These are phyloP conservation scores for Elongisporangium anandrum DNA, from an alignment of 352 stramenopile genomes.

Conservation along the genomic window DNA sequence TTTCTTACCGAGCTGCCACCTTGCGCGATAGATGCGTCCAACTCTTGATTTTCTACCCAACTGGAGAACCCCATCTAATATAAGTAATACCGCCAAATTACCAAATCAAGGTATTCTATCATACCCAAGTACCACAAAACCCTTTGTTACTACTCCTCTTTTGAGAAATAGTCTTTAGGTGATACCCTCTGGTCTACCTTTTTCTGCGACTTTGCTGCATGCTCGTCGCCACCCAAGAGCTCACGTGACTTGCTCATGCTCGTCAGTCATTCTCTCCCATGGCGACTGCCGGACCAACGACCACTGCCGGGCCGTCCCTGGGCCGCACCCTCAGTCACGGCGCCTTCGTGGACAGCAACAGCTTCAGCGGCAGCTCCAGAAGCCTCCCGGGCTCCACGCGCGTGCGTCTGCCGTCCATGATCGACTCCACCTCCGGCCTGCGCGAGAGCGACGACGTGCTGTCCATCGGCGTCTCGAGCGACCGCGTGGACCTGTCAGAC, in stretches of 20 bases:
- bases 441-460: not conserved
- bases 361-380: not conserved
- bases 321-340: not conserved
- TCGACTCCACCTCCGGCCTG: not conserved
- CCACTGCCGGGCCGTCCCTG: too few relatives aligned
- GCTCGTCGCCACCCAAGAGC: not conserved
- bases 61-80: not conserved
- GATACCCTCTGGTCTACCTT: not conserved
- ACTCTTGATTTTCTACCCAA: not conserved
- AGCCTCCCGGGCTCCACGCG: not conserved
- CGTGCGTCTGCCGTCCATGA: not conserved
- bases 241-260: not conserved
- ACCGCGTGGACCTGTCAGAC: not conserved
- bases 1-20: not conserved
- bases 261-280: not conserved
- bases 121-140: too few relatives aligned
- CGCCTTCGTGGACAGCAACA: not conserved
- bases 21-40: not conserved
- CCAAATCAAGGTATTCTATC: not conserved
- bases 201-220: not conserved
- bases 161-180: not conserved
- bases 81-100: not conserved
- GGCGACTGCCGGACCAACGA: not conserved
- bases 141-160: not conserved
- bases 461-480: not conserved